Base-by-base conservation (phyloP, 2,329 filamentous ascomycete species). In the Ophiocordyceps camponoti-floridani region DNA sequence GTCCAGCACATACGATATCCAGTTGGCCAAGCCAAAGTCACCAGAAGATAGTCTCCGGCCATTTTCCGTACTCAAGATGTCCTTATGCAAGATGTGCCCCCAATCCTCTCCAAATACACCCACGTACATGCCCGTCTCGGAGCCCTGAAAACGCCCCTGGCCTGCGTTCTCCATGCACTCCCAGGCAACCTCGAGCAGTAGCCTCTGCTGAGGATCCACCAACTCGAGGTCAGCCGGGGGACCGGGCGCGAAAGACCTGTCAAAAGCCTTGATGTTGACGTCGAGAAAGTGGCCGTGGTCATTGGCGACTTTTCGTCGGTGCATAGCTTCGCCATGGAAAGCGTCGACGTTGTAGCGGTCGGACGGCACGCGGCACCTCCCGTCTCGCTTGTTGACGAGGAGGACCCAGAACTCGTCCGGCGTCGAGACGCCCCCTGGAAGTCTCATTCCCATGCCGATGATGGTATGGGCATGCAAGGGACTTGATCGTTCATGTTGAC, bases 181-280 rank as follows among this genome's bases (percentile, higher is more conserved):
- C 19, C 44, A 45, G 2, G 52, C 50, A 1, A 62, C 55, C 45
- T 63, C 55, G 0, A 60, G 45, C 4, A 59, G 43, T 9, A 55
- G 47, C 1, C 57, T 47, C 43, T 60, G 60, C 37, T 59, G 57
- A 1, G 60, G 60, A 33, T 63, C 60, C 31, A 50, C 26, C 2
- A 45, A 43, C 43, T 58, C 55, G 7, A 56, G 50, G 44, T 63
- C 58, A 2, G 44, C 45, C 4, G 43, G 46, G 2, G 44, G 47
- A 42, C 57, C 47, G 8, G 47, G 46, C 47, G 59, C 59, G 14
- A 55, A 49, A 1, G 49, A 46, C 3, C 53, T 47, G 43, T 56
- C 56, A 23, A 57, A 48, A 4, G 27, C 35, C 11, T 55, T 51
- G 11, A 53, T 47, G 10, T 46, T 44, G 10, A 53, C 47, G 31